phyloP scores from a whole-genome alignment of 371 early-diverging fungal genomes.

The Fennellomyces sp. region DNA sequence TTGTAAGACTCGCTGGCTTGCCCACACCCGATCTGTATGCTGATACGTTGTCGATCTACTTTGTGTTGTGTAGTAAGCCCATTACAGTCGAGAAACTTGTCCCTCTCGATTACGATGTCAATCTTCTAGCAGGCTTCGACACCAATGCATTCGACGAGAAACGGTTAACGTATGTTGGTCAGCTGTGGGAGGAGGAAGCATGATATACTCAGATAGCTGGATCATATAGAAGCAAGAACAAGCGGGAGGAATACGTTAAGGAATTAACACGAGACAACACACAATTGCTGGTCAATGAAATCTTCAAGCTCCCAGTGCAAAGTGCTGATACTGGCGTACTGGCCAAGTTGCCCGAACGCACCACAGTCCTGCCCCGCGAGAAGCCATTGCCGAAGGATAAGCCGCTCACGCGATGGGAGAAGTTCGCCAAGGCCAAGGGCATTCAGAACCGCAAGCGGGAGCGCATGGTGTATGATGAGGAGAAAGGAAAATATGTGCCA shows the following conservation, averaged over 20 bases:
- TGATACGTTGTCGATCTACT: too few relatives aligned
- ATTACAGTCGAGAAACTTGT: slow-evolving; percentile 73
- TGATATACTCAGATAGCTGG: neutral
- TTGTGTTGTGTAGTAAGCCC: slow-evolving; percentile 54
- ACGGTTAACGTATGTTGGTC: slow-evolving; percentile 51
- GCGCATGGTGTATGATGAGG: slow-evolving; percentile 89
- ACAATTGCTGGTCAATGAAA: slow-evolving; percentile 87
- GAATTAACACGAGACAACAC: slow-evolving; percentile 81
- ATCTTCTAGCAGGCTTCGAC: slow-evolving; percentile 80
- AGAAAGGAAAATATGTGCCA: slow-evolving; percentile 83
- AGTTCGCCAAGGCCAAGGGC: slow-evolving; percentile 98
- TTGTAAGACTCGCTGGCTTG: slow-evolving; percentile 39
- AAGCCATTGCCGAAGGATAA: slow-evolving; percentile 91
- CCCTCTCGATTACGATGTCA: slow-evolving; percentile 88
- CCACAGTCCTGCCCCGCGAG: slow-evolving; percentile 80
- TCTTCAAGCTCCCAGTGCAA: slow-evolving; percentile 82
- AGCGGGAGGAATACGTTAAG: slow-evolving; percentile 67
- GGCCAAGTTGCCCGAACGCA: slow-evolving; percentile 79
- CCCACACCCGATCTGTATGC: neutral
- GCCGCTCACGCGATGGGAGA: slow-evolving; percentile 97
- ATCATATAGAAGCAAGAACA: neutral
- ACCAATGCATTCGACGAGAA: slow-evolving; percentile 75
- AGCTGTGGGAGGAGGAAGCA: neutral
- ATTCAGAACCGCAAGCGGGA: slow-evolving; percentile 90
- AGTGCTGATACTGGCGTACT: slow-evolving; percentile 77